These are phyloP conservation scores for Tolypocladium tundrense DNA, from an alignment of 2,329 filamentous ascomycete genomes.

Conservation along the genomic window DNA sequence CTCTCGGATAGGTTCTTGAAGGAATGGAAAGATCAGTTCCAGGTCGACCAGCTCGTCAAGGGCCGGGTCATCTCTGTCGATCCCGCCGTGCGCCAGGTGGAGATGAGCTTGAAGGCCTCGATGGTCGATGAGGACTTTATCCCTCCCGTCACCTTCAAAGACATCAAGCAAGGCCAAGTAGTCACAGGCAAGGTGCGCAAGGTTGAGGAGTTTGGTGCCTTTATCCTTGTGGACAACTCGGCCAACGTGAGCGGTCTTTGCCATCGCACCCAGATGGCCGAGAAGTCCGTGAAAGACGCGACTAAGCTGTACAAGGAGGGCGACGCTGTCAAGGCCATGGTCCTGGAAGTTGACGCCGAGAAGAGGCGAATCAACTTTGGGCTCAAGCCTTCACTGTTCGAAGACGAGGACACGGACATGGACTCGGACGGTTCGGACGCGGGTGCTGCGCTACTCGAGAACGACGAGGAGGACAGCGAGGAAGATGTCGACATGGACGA, in stretches of 20 bases:
- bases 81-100: conserved; percentile 56
- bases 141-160: conserved; percentile 61
- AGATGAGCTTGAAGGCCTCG: conserved; percentile 81
- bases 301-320: conserved; percentile 82
- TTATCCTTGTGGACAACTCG: conserved; percentile 81
- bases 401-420: conserved; percentile 46
- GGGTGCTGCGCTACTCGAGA: conserved; percentile 33
- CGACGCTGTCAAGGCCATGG: conserved; percentile 84
- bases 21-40: conserved; percentile 86
- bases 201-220: conserved; percentile 90
- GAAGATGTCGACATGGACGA: conserved; percentile 41
- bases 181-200: conserved; percentile 87
- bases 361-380: conserved; percentile 80
- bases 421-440: conserved; percentile 36
- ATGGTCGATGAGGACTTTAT: conserved; percentile 71
- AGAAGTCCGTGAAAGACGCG: conserved; percentile 72
- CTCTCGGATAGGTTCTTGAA: conserved; percentile 87
- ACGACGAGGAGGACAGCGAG: conserved; percentile 35
- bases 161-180: conserved; percentile 68
- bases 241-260: conserved; percentile 86
- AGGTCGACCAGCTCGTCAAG: conserved; percentile 81
- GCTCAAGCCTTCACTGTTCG: conserved; percentile 86
- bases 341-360: conserved; percentile 65
- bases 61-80: conserved; percentile 74
- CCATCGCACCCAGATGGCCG: conserved; percentile 85